Base-by-base conservation (phyloP, 805 yeast genomes). In the Blastobotrys americana region DNA sequence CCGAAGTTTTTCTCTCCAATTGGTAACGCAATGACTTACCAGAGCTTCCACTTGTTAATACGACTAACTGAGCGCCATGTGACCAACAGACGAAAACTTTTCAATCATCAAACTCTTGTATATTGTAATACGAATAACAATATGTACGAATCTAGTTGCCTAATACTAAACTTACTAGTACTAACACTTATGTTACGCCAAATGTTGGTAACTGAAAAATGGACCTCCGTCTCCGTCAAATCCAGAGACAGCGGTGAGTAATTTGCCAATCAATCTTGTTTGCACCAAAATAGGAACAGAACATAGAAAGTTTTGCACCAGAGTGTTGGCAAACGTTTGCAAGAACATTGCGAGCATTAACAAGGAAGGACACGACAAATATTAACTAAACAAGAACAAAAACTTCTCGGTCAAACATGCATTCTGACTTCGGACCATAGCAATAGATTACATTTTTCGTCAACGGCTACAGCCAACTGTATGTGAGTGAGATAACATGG, bases 221-320 rank as follows among this genome's bases (percentile, higher is more conserved):
- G 87, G 85, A 80, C 81, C 85, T 68, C 68, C 63, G 66, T 65
- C 69, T 54, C 71, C 78, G 78, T 65, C 28, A 44, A 25, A 44
- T 43, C 41, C 37, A 62, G 53, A 39, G 66, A 72, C 60, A 69
- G 71, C 63, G 89, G 82, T 83, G 90, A 83, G 90, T 82, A 83
- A 69, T 64, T 63, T 72, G 76, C 82, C n/a, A 4, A n/a, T 73
- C 53, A 52, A 65, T 83, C 87, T 85, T 69, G 95, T 82, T 85
- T 82, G 88, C 88, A 70, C 82, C 78, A 78, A 81, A 84, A 84
- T 84, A 82, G 94, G 89, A 80, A 76, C 80, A 76, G 74, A 74
- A 74, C 78, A 82, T 68, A 64, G 80, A 42, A 23, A 60, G 78
- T 74, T 71, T 71, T 76, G 81, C 82, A 78, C 88, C 93, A 82